A percentile compares a stretch with the other conserved stretches of the same genome.
phyloP scores from a whole-genome alignment of 2,329 filamentous ascomycete species.

The Penicillium freii region DNA sequence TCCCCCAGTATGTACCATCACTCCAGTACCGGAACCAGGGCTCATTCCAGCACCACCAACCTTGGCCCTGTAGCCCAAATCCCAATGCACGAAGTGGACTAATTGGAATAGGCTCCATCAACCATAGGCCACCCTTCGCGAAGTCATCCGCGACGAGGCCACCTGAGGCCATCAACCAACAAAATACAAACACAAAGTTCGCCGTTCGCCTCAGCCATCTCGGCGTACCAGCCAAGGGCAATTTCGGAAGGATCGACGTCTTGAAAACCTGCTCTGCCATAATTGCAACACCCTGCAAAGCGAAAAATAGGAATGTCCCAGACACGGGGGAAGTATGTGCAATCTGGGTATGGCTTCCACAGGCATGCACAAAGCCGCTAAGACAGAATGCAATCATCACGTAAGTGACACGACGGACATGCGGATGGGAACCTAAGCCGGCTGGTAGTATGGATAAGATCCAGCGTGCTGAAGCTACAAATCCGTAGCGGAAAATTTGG shows the following conservation, averaged over 20 bases:
- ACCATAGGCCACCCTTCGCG: conserved; percentile 69
- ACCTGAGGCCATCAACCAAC: conserved; percentile 68
- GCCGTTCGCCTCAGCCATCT: conserved; percentile 48
- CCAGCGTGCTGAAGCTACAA: conserved; percentile 40
- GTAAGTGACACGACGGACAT: conserved; percentile 24
- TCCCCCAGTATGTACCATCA: conserved; percentile 64
- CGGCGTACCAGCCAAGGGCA: conserved; percentile 42
- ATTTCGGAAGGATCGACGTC: conserved; percentile 34
- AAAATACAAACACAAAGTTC: conserved; percentile 62
- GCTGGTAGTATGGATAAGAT: conserved; percentile 30
- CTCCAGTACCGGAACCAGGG: conserved; percentile 57
- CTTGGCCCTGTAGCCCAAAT: conserved; percentile 59
- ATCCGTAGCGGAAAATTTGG: conserved; percentile 74
- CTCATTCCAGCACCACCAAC: conserved; percentile 66
- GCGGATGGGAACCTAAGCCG: conserved; percentile 14
- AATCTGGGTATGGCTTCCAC: conserved; percentile 67
- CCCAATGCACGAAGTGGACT: conserved; percentile 68
- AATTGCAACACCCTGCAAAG: conserved; percentile 66
- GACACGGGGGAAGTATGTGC: conserved; percentile 56
- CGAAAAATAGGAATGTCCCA: conserved; percentile 66
- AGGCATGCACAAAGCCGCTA: conserved; percentile 60
- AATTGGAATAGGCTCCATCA: conserved; percentile 77
- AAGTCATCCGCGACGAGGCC: conserved; percentile 73
- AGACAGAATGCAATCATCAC: conserved; percentile 34
- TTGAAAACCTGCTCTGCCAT: conserved; percentile 54